phyloP scores from a whole-genome alignment of 306 rosid genomes.

The Dryas octopetala region DNA sequence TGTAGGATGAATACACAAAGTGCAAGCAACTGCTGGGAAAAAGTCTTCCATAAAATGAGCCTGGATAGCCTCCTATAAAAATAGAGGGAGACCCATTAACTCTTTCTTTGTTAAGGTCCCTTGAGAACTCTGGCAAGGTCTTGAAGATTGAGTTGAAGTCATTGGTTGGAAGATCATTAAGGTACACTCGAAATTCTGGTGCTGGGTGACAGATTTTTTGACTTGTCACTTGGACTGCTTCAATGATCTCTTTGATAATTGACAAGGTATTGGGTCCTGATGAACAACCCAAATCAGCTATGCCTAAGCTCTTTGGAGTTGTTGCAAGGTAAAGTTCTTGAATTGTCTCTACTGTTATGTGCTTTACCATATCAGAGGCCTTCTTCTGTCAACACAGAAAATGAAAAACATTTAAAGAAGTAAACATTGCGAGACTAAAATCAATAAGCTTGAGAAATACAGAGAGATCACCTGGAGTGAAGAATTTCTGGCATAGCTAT shows the following conservation, averaged over 20 bases:
- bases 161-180: conserved; percentile 92
- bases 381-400: conserved; percentile 50
- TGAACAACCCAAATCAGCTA: conserved; percentile 95
- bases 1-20: conserved; percentile 76
- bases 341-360: conserved; percentile 63
- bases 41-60: conserved; percentile 84
- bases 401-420: conserved; percentile 8
- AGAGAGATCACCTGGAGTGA: conserved; percentile 57
- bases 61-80: conserved; percentile 89
- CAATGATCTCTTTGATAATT: conserved; percentile 70
- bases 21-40: conserved; percentile 75
- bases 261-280: conserved; percentile 83
- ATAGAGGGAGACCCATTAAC: conserved; percentile 48
- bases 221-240: conserved; percentile 49
- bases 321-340: conserved; percentile 54
- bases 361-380: conserved; percentile 75
- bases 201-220: conserved; percentile 38
- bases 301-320: conserved; percentile 69
- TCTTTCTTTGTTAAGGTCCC: conserved; percentile 38
- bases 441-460: not conserved
- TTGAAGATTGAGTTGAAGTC: conserved; percentile 95
- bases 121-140: conserved; percentile 77
- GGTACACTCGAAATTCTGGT: conserved; percentile 65
- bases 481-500: conserved; percentile 91
- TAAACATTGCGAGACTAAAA: not conserved